These are phyloP conservation scores for Globisporangium canariense DNA, from an alignment of 352 stramenopile species.

Conservation along the genomic window DNA sequence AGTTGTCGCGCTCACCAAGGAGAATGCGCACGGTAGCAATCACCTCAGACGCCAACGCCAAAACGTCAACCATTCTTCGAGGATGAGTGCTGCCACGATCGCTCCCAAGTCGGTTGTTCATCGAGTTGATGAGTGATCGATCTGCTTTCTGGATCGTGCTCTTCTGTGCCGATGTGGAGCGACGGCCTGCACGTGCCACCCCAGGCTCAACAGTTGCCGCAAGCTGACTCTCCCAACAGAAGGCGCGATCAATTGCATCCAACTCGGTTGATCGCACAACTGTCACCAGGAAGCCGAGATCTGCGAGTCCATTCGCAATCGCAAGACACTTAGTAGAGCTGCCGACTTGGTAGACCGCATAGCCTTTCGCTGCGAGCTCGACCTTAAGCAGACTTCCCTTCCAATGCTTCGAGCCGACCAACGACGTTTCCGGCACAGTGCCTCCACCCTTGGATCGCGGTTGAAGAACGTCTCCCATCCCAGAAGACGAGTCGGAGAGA, in stretches of 20 bases:
- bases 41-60: conserved; percentile 36
- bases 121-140: conserved; percentile 33
- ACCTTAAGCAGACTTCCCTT: conserved; percentile 52
- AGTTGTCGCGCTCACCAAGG: conserved; percentile 13
- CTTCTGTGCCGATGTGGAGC: conserved; percentile 29
- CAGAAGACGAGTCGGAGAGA: conserved; percentile 35
- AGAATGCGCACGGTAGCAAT: conserved; percentile 32
- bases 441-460: conserved; percentile 52
- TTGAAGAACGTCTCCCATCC: conserved; percentile 52
- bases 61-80: conserved; percentile 21
- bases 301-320: conserved; percentile 33
- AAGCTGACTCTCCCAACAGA: conserved; percentile 49
- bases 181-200: conserved; percentile 35
- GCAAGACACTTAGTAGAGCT: conserved; percentile 32
- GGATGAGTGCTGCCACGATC: conserved; percentile 10
- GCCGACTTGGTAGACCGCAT: conserved; percentile 39
- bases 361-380: conserved; percentile 45
- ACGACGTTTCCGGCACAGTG: conserved; percentile 40
- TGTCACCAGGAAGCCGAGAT: conserved; percentile 39
- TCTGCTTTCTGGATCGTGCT: conserved; percentile 27
- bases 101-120: conserved; percentile 31
- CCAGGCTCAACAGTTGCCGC: conserved; percentile 42
- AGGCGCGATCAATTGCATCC: conserved; percentile 30
- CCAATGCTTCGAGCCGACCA: conserved; percentile 66
- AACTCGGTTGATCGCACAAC: conserved; percentile 39